These are phyloP conservation scores for Gracilaria vermiculophylla DNA, from an alignment of 23 red algal genomes.

Conservation along the genomic window DNA sequence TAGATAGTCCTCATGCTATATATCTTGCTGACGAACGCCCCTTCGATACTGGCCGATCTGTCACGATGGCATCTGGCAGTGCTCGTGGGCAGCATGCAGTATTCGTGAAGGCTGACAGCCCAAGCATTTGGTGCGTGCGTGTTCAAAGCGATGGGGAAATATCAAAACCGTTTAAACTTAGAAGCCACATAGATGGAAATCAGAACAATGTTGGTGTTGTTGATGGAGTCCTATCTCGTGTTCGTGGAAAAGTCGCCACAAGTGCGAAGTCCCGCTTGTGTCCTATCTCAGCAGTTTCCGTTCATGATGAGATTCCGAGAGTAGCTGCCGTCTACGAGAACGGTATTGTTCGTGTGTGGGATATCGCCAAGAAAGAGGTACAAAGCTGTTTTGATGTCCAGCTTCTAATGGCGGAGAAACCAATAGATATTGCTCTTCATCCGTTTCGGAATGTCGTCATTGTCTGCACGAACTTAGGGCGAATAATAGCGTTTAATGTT, in stretches of 20 bases:
- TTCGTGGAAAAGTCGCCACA: constrained; percentile 58
- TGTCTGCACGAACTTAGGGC: constrained; percentile 24
- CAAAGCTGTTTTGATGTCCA: constrained; percentile 50
- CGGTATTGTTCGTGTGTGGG: constrained; percentile 62
- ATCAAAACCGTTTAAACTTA: constrained; percentile 38
- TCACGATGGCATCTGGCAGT: constrained; percentile 4
- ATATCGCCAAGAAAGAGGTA: constrained; percentile 28
- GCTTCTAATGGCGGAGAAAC: constrained; percentile 39
- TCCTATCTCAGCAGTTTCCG: constrained; percentile 40
- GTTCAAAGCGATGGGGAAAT: constrained; percentile 16
- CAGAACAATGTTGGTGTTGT: constrained; percentile 42
- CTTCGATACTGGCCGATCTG: constrained; percentile 21
- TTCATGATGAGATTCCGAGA: constrained; percentile 3
- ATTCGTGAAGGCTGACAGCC: constrained; percentile 56
- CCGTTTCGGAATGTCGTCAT: constrained; percentile 19
- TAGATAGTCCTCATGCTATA: not conserved
- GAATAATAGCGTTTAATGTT: constrained; percentile 42
- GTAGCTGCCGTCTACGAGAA: constrained; percentile 62
- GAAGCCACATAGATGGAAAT: constrained; percentile 52
- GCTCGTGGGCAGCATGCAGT: constrained; percentile 19
- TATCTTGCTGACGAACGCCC: constrained; percentile 16
- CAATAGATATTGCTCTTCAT: constrained; percentile 46
- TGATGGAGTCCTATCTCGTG: constrained; percentile 22
- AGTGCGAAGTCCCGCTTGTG: constrained; percentile 41
- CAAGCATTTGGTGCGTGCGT: constrained; percentile 54